phyloP scores from a whole-genome alignment of 129 eudicot genomes.

The Chrysanthemum lavandulifolium region DNA sequence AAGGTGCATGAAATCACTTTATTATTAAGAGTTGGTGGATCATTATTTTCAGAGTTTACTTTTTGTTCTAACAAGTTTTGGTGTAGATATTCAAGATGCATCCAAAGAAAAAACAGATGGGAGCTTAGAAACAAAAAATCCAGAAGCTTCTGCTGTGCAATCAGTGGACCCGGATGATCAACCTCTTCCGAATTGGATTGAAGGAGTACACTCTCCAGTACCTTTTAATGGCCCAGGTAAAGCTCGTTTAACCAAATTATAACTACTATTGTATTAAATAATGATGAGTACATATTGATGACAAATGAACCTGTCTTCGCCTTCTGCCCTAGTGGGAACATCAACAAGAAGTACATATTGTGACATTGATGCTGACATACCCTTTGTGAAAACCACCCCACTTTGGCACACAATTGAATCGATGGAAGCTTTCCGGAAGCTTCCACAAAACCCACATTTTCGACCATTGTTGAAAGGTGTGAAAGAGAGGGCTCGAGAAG shows the following conservation, averaged over 20 bases:
- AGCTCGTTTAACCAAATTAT: background rate
- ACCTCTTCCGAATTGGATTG: slow-evolving; percentile 57
- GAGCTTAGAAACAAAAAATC: slow-evolving; percentile 3
- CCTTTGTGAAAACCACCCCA: slow-evolving; percentile 51
- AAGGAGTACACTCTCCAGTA: slow-evolving; percentile 40
- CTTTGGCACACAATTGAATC: slow-evolving; percentile 70
- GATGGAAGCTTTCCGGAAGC: slow-evolving; percentile 56
- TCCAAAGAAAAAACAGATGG: slow-evolving; percentile 21
- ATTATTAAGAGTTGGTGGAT: background rate
- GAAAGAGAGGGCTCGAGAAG: slow-evolving; percentile 64
- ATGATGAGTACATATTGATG: background rate
- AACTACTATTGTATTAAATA: no score
- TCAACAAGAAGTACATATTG: slow-evolving; percentile 9
- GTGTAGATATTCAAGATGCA: slow-evolving; percentile 32
- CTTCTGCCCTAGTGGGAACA: slow-evolving; percentile 16
- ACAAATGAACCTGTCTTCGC: background rate
- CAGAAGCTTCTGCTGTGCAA: slow-evolving; percentile 3
- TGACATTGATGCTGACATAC: slow-evolving; percentile 33
- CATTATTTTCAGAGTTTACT: background rate
- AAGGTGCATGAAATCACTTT: slow-evolving; percentile 34
- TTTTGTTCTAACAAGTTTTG: background rate
- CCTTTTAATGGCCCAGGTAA: slow-evolving; percentile 36
- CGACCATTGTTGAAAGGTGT: slow-evolving; percentile 41
- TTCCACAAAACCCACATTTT: slow-evolving; percentile 91
- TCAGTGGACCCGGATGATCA: slow-evolving; percentile 42